A percentile compares a stretch with the other conserved stretches of the same genome.
These are phyloP conservation scores for Colletotrichum navitas DNA, from an alignment of 2,329 filamentous ascomycete genomes.

Conservation along the genomic window DNA sequence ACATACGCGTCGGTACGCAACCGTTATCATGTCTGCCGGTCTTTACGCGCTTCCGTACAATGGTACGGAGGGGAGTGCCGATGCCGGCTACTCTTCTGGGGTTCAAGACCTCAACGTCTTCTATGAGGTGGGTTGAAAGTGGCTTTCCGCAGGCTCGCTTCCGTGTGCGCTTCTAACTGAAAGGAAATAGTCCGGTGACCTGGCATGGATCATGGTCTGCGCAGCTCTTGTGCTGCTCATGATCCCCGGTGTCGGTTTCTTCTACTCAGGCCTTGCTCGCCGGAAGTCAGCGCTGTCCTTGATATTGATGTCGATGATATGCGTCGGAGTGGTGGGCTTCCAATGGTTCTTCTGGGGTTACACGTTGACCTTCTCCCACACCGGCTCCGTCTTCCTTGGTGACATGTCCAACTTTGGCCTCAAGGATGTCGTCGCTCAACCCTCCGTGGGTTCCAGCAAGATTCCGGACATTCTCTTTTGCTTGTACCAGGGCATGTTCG, in stretches of 20 bases:
- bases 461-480: slow-evolving; percentile 88
- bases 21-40: slow-evolving; percentile 50
- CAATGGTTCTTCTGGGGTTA: slow-evolving; percentile 99
- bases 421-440: slow-evolving; percentile 79
- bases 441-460: slow-evolving; percentile 77
- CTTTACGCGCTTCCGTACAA: slow-evolving; percentile 59
- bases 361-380: slow-evolving; percentile 85
- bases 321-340: slow-evolving; percentile 82
- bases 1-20: slow-evolving; percentile 28
- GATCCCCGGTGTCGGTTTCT: slow-evolving; percentile 94
- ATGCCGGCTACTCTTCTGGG: slow-evolving; percentile 63
- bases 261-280: slow-evolving; percentile 91
- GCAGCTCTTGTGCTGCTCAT: slow-evolving; percentile 88
- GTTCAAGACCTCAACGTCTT: slow-evolving; percentile 84
- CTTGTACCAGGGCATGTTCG: slow-evolving; percentile 91
- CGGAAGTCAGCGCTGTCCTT: slow-evolving; percentile 90
- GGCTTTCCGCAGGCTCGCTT: slow-evolving; percentile 21
- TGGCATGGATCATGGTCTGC: slow-evolving; percentile 83
- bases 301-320: slow-evolving; percentile 87
- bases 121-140: slow-evolving; percentile 73
- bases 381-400: slow-evolving; percentile 82
- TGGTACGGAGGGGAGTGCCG: slow-evolving; percentile 62
- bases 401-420: slow-evolving; percentile 86
- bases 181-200: slow-evolving; percentile 75
- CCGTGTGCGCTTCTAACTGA: slow-evolving; percentile 27